These are phyloP conservation scores for Septoria petroselini DNA, from an alignment of 2,329 filamentous ascomycete species.

Conservation along the genomic window DNA sequence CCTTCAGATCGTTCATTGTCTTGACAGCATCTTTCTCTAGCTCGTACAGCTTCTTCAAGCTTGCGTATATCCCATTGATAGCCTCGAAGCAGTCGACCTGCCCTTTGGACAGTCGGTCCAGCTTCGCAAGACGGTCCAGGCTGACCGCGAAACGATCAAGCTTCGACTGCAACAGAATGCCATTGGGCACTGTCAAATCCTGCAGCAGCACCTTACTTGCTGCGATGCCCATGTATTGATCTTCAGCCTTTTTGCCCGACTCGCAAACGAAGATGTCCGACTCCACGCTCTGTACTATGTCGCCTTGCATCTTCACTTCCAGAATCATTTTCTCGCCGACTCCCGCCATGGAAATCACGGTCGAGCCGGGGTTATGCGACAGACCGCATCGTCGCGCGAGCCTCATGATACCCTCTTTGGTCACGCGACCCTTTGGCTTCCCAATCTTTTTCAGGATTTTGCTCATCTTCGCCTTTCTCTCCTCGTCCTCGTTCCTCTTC, in stretches of 20 bases:
- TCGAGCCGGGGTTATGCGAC: slow-evolving; percentile 46
- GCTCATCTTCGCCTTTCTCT: slow-evolving; percentile 53
- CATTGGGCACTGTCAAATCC: slow-evolving; percentile 60
- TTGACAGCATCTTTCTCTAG: slow-evolving; percentile 61
- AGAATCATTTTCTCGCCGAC: slow-evolving; percentile 30
- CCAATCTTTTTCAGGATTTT: slow-evolving; percentile 65
- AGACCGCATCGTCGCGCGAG: slow-evolving; percentile 64
- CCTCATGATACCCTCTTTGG: slow-evolving; percentile 70
- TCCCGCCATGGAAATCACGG: slow-evolving; percentile 39
- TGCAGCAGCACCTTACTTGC: slow-evolving; percentile 64
- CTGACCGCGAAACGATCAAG: slow-evolving; percentile 69
- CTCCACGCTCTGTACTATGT: slow-evolving; percentile 52
- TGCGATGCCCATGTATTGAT: slow-evolving; percentile 37
- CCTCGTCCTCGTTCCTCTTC: slow-evolving; percentile 52
- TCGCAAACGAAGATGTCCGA: slow-evolving; percentile 62
- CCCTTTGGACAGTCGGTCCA: slow-evolving; percentile 69
- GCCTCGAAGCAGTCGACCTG: slow-evolving; percentile 75
- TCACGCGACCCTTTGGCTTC: slow-evolving; percentile 66
- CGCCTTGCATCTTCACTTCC: slow-evolving; percentile 31
- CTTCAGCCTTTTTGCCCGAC: slow-evolving; percentile 59
- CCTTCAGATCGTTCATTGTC: slow-evolving; percentile 44
- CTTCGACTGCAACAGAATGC: slow-evolving; percentile 65
- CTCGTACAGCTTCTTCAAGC: slow-evolving; percentile 65
- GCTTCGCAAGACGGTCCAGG: slow-evolving; percentile 63
- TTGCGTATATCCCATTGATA: slow-evolving; percentile 68